phyloP scores from a whole-genome alignment of 345 rosid genomes.

The Raphanus raphanistrum region DNA sequence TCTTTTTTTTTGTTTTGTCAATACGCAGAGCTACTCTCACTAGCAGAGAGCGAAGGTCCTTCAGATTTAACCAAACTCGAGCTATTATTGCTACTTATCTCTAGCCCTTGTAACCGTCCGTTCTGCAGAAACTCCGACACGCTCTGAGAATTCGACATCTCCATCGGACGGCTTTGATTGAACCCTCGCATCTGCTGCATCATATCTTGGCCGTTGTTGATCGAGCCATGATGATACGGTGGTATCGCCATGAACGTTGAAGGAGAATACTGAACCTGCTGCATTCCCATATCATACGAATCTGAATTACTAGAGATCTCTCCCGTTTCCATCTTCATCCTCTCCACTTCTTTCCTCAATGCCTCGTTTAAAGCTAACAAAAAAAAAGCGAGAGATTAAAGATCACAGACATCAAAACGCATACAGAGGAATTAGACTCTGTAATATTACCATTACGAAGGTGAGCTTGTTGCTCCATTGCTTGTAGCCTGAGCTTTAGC shows the following conservation, averaged over 20 bases:
- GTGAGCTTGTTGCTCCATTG: conserved; percentile 87
- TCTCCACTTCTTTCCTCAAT: conserved; percentile 65
- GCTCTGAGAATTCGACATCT: conserved; percentile 30
- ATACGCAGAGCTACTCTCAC: conserved; percentile 65
- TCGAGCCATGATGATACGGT: conserved; percentile 32
- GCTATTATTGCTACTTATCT: conserved; percentile 48
- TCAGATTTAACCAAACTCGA: conserved; percentile 55
- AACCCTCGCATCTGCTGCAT: conserved; percentile 42
- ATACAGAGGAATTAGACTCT: too few species aligned
- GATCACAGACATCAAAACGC: neutral
- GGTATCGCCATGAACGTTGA: conserved; percentile 43
- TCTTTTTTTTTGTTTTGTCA: conserved; percentile 30
- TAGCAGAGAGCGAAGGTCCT: conserved; percentile 62
- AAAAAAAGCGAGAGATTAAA: neutral
- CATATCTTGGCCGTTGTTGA: conserved; percentile 32
- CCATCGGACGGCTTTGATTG: conserved; percentile 26
- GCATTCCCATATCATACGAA: conserved; percentile 53
- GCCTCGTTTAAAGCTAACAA: conserved; percentile 61
- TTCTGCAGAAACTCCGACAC: conserved; percentile 47
- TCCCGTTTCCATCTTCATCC: conserved; percentile 64
- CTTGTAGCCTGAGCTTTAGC: conserved; percentile 68
- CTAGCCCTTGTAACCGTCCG: conserved; percentile 56
- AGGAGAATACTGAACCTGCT: conserved; percentile 41
- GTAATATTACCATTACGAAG: conserved; percentile 67
- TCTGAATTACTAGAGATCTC: conserved; percentile 47